Conservation (phyloP, 108 stramenopile species). For the Cyclotella choctawhatcheeana region DNA sequence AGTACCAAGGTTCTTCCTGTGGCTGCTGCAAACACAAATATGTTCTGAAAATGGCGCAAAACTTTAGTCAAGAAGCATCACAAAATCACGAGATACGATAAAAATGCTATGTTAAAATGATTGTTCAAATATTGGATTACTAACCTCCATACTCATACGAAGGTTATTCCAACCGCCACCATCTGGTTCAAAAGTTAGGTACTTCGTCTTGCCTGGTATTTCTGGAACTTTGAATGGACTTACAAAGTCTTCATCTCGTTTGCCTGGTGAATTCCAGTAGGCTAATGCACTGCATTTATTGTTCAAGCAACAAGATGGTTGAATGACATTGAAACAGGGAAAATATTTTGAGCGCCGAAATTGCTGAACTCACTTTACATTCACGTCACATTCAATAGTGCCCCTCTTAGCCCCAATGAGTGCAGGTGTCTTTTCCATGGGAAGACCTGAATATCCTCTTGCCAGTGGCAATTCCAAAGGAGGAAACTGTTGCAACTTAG, state of each 20-base stretch:
- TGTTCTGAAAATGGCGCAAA: slow-evolving; percentile 38
- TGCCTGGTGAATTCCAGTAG: slow-evolving; percentile 86
- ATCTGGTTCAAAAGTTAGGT: slow-evolving; percentile 81
- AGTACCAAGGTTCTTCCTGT: slow-evolving; percentile 88
- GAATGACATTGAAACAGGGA: too few species aligned
- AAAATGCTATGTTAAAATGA: neutral
- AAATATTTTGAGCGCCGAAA: neutral
- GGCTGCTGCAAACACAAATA: slow-evolving; percentile 86
- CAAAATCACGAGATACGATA: neutral
- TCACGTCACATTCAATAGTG: slow-evolving; percentile 61
- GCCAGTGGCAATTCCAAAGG: slow-evolving; percentile 46
- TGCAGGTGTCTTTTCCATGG: slow-evolving; percentile 78
- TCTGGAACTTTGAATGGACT: slow-evolving; percentile 61
- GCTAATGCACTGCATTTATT: slow-evolving; percentile 60
- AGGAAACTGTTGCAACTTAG: slow-evolving; percentile 1
- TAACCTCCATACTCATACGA: slow-evolving; percentile 80
- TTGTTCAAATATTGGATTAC: too few species aligned
- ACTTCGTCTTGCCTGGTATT: slow-evolving; percentile 43
- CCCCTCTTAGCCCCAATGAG: slow-evolving; percentile 75
- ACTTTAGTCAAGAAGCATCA: too few species aligned
- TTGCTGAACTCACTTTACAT: slow-evolving; percentile 35
- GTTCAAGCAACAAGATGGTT: neutral
- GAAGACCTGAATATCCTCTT: slow-evolving; percentile 73
- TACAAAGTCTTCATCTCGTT: slow-evolving; percentile 61
- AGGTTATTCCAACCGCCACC: slow-evolving; percentile 77